Evolutionary conservation across 2,329 filamentous ascomycete genomes (phyloP), one percentile per base, ranked within the genome.

Genomic region (Hypoxylon sp.): DNA sequence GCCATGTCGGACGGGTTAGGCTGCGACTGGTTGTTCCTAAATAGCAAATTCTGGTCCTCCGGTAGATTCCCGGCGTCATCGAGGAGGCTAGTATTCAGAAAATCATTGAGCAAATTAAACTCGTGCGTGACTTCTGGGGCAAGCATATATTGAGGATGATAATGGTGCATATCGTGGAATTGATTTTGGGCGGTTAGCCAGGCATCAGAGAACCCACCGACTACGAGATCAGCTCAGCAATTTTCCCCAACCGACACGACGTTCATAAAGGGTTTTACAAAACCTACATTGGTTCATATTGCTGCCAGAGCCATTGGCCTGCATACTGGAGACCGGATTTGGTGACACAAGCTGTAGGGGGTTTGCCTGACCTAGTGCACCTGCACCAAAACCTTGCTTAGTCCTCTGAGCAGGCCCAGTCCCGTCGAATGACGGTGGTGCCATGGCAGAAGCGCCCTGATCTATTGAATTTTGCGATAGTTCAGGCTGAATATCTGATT

Each of bases 81-180:
- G 70, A 97, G 86, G 59, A 97, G 83, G 76, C 93, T 97, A 71
- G 90, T 96, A 79, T 94, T 96, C 66, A 99, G 86, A 77, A 98
- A 98, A 79, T 99, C 95, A 83, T 96, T 97, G 76, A 99, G 88
- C 54, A 98, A 83, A 77, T 97, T 97, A 79, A 97, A 97, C 83
- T 99, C 96, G 81, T 96, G 96, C 66, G 92, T 94, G 73, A 97
- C 92, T 80, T 99, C 96, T 68, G 94, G 92, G 52, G 84, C 82
- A 81, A 97, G 96, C 91, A 97, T 94, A 83, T 96, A 98, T 76
- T 92, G 96, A 63, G 93, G 91, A 81, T 97, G 93, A 76, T 94
- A 93, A 77, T 90, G 93, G 81, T 96, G 93, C 90, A 97, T 96
- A 80, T 97, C 94, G 83, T 96, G 91, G 79, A 93, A 96, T 76